A percentile compares a stretch with the other conserved stretches of the same genome.
Conservation (phyloP, 2,329 filamentous ascomycete species). For the Stagonosporopsis vannaccii region DNA sequence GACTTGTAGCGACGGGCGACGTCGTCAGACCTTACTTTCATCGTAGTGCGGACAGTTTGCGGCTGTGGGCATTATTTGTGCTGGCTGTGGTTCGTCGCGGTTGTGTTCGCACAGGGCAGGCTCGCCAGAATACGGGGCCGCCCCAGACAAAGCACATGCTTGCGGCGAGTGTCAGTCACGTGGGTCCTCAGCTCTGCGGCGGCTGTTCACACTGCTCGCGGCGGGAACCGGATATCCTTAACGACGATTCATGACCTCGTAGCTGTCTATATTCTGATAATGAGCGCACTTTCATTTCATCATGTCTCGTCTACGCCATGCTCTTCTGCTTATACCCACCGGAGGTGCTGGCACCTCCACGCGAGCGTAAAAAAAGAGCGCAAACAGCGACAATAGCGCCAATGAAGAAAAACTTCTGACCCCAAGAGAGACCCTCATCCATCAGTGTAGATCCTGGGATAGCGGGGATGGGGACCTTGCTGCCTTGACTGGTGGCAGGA, state of each 20-base stretch:
- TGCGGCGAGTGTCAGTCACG: background rate
- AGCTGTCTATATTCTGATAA: background rate
- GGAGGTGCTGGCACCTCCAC: slow-evolving; percentile 28
- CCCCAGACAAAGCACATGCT: slow-evolving; percentile 17
- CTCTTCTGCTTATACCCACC: slow-evolving; percentile 48
- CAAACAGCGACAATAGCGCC: slow-evolving; percentile 54
- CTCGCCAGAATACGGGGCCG: slow-evolving; percentile 17
- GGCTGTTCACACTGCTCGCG: background rate
- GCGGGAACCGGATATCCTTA: background rate
- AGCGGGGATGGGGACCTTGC: slow-evolving; percentile 27
- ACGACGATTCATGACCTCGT: background rate
- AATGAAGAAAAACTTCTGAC: slow-evolving; percentile 56
- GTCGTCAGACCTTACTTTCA: slow-evolving; percentile 7
- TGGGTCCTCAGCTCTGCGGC: background rate
- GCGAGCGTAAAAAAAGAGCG: slow-evolving; percentile 50
- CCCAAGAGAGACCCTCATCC: slow-evolving; percentile 51
- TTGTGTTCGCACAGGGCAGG: slow-evolving; percentile 13
- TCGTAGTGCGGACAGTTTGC: slow-evolving; percentile 8
- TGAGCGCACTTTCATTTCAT: slow-evolving; percentile 18
- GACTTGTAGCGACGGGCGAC: slow-evolving; percentile 6
- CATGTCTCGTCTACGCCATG: slow-evolving; percentile 44
- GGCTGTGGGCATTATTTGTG: slow-evolving; percentile 2
- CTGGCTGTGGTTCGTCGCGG: slow-evolving; percentile 1
- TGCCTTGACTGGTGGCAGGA: slow-evolving; percentile 29
- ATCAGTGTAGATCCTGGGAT: slow-evolving; percentile 22